Evolutionary conservation across 2,329 filamentous ascomycete species (phyloP), one percentile per base, ranked within the genome.

Genomic region (Curvularia hawaiiensis): DNA sequence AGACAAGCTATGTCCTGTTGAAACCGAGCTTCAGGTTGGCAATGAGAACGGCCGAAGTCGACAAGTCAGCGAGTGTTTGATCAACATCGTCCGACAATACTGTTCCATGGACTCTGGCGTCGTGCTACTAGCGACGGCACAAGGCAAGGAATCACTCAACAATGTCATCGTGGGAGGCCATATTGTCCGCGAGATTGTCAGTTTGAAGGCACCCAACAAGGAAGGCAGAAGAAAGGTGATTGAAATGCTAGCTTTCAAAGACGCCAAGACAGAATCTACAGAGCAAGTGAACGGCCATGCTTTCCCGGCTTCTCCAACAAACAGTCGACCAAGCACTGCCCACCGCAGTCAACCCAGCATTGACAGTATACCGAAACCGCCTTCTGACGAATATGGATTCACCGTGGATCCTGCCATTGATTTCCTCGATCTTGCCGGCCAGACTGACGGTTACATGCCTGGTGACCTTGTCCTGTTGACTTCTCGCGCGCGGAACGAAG

Each of bases 361-460:
- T 22, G 66, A 67, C 47, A 65, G 74, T 70, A 52, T 68, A 52
- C 66, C 69, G 68, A 28, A 57, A 61, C 84, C 59, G 44, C 31
- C 48, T 11, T 66, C 46, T 28, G 50, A 50, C 7, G 70, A 71
- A 18, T 74, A 75, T 18, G 90, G 89, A 0, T 95, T 96, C 68
- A 78, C 88, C 1, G 79, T 97, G 6, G 90, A 92, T 56, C 79
- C 86, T 0, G 85, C 90, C 48, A 85, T 99, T 10, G 95, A 99
- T 74, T 91, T 98, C 56, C 85, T 98, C 9, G 94, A 98, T 62
- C 84, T 99, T 54, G 92, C 96, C 18, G 93, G 95, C 1, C 89
- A 94, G 66, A 98, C 94, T 0, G 95, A 99, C 72, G 95, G 95
- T 0, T 99, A 98, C 73, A 97, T 98, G 93, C 94, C 95, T 0